A percentile compares a stretch with the other conserved stretches of the same genome.
These are phyloP conservation scores for Hura crepitans DNA, from an alignment of 441 rosid species.

Conservation along the genomic window DNA sequence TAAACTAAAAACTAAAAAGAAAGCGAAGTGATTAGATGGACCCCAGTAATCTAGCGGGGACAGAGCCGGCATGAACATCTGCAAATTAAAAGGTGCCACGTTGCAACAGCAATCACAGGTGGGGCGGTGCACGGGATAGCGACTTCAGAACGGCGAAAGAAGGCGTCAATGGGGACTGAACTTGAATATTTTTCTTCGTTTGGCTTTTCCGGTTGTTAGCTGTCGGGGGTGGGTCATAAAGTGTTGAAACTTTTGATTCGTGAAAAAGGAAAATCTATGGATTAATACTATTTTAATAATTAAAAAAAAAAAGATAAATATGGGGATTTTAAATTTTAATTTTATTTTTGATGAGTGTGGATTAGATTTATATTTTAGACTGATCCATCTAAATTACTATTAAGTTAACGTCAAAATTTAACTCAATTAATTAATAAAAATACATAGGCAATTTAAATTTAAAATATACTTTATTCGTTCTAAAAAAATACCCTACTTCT, in stretches of 20 bases:
- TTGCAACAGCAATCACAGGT: slow-evolving; percentile 31
- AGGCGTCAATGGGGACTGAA: neutral
- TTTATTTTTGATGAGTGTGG: neutral
- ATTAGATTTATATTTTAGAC: neutral
- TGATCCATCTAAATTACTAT: neutral
- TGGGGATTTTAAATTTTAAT: neutral
- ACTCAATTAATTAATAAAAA: too few relatives aligned
- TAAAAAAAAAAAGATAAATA: too few relatives aligned
- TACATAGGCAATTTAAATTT: too few relatives aligned
- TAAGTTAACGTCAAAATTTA: too few relatives aligned
- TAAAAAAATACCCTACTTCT: too few relatives aligned
- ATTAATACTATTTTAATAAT: neutral
- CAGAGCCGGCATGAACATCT: neutral
- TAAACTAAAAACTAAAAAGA: slow-evolving; percentile 16
- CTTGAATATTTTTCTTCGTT: neutral
- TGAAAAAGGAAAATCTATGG: neutral
- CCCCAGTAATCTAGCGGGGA: neutral
- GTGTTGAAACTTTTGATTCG: neutral
- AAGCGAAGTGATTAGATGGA: slow-evolving; percentile 15
- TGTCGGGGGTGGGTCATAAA: slow-evolving; percentile 1
- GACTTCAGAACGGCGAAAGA: slow-evolving; percentile 22
- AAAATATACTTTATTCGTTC: too few relatives aligned
- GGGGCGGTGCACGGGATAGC: slow-evolving; percentile 46
- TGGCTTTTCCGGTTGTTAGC: slow-evolving; percentile 6
- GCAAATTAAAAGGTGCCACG: slow-evolving; percentile 29